Percentiles rank a stretch among this genome's conserved stretches.
phyloP scores from a whole-genome alignment of 768 basidiomycete species.

The Suillus occidentalis region DNA sequence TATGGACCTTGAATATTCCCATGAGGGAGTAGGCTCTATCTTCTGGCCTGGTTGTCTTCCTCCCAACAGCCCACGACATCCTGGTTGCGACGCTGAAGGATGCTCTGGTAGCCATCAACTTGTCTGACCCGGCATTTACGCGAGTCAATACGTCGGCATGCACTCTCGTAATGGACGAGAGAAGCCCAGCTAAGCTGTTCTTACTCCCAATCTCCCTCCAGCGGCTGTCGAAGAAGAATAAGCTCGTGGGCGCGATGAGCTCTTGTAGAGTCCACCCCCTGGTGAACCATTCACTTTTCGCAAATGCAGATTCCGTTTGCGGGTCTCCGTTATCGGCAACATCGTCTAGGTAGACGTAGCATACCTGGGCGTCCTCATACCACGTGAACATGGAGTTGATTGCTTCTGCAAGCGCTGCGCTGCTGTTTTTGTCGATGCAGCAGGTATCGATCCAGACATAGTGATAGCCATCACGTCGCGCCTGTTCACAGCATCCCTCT shows the following conservation, averaged over 20 bases:
- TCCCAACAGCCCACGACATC: constrained; percentile 19
- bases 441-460: constrained; percentile 17
- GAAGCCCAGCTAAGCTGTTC: constrained; percentile 3
- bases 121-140: neutral
- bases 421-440: constrained; percentile 18
- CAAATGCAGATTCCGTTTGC: neutral
- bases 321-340: constrained; percentile 1
- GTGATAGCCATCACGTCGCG: constrained; percentile 8
- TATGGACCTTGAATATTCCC: constrained; percentile 20
- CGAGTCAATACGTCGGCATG: constrained; percentile 8
- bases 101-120: neutral
- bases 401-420: constrained; percentile 14
- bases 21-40: constrained; percentile 27
- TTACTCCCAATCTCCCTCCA: constrained; percentile 16
- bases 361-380: constrained; percentile 18
- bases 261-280: constrained; percentile 14
- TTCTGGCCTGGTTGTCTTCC: constrained; percentile 24
- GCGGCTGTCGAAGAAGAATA: constrained; percentile 14
- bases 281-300: constrained; percentile 15
- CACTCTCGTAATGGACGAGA: constrained; percentile 4
- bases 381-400: constrained; percentile 18
- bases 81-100: constrained; percentile 7
- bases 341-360: constrained; percentile 15
- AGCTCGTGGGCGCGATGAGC: constrained; percentile 14
- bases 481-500: constrained; percentile 5